Percentiles rank a stretch among this genome's conserved stretches.
Evolutionary conservation across 2,329 filamentous ascomycete genomes (phyloP).

Genomic region (Colletotrichum limetticola): DNA sequence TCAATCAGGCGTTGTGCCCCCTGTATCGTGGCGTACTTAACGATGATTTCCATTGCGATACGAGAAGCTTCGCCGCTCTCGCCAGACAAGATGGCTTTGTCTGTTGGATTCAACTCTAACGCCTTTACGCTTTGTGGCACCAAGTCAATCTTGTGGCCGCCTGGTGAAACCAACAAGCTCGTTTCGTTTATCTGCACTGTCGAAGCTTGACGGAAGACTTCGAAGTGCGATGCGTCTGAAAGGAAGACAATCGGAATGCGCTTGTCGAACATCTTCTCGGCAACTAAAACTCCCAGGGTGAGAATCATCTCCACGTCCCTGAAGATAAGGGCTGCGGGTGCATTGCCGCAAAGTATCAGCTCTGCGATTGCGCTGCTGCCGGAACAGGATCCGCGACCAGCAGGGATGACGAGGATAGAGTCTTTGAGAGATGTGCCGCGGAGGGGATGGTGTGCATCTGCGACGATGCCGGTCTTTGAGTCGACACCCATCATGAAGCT

Average conservation of each 20-base stretch:
- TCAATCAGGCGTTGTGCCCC: slow-evolving; percentile 46
- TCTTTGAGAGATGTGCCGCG: slow-evolving; percentile 44
- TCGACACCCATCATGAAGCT: slow-evolving; percentile 60
- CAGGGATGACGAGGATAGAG: slow-evolving; percentile 53
- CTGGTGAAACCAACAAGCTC: neutral
- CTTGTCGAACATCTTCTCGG: slow-evolving; percentile 50
- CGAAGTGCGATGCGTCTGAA: slow-evolving; percentile 31
- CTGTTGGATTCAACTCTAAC: slow-evolving; percentile 3
- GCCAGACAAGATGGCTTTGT: slow-evolving; percentile 44
- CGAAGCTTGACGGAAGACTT: neutral
- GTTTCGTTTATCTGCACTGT: neutral
- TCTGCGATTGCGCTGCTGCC: slow-evolving; percentile 58
- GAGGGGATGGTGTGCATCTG: slow-evolving; percentile 56
- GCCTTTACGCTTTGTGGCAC: neutral
- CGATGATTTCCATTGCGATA: slow-evolving; percentile 50
- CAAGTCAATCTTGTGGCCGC: neutral
- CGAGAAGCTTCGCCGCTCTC: slow-evolving; percentile 45
- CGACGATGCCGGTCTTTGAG: slow-evolving; percentile 50
- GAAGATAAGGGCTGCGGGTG: slow-evolving; percentile 54
- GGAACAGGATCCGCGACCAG: slow-evolving; percentile 58
- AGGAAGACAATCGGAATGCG: slow-evolving; percentile 51
- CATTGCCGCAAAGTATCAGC: slow-evolving; percentile 50
- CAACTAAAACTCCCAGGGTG: slow-evolving; percentile 56
- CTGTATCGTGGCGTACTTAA: slow-evolving; percentile 48
- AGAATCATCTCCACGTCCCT: slow-evolving; percentile 54